Percentiles rank a stretch among this genome's conserved stretches.
phyloP scores from a whole-genome alignment of 495 filamentous ascomycete genomes.

The Penicillium macrosclerotiorum region DNA sequence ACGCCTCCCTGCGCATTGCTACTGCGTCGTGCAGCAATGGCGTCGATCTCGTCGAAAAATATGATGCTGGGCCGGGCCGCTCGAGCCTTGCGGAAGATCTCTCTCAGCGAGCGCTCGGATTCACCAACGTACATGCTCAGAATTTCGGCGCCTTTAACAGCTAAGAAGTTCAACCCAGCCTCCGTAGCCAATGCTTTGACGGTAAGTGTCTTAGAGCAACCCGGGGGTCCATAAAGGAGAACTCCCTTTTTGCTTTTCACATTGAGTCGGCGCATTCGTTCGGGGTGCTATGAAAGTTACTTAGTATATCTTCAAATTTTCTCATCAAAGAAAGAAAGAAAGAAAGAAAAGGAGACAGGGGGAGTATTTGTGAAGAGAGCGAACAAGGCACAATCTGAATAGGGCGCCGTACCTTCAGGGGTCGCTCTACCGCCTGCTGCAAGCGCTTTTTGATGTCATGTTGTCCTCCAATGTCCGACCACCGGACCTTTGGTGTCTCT shows the following conservation, averaged over 20 bases:
- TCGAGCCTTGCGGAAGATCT: constrained; percentile 83
- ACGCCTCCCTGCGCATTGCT: constrained; percentile 53
- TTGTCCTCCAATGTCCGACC: constrained; percentile 89
- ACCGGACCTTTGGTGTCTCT: constrained; percentile 80
- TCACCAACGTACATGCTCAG: constrained; percentile 98
- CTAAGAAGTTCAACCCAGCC: constrained; percentile 88
- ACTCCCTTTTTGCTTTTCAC: constrained; percentile 76
- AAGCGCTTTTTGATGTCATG: constrained; percentile 72
- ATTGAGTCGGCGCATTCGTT: constrained; percentile 57
- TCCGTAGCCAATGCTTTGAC: constrained; percentile 93
- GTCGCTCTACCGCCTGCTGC: constrained; percentile 62
- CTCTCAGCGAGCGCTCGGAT: constrained; percentile 83
- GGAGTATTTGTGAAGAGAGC: no score
- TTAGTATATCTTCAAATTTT: no score
- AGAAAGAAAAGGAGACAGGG: background rate
- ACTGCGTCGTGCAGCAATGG: constrained; percentile 75
- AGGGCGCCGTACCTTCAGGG: constrained; percentile 54
- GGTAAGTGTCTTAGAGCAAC: constrained; percentile 92
- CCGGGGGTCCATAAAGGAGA: constrained; percentile 89
- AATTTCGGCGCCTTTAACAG: constrained; percentile 94
- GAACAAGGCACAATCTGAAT: no score
- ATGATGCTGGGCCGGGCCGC: constrained; percentile 89
- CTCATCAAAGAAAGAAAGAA: background rate
- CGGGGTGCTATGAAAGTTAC: constrained; percentile 47
- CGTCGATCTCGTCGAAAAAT: constrained; percentile 98